Evolutionary conservation across 805 yeast species (phyloP).

Genomic region (Pichia nanzhaoensis): DNA sequence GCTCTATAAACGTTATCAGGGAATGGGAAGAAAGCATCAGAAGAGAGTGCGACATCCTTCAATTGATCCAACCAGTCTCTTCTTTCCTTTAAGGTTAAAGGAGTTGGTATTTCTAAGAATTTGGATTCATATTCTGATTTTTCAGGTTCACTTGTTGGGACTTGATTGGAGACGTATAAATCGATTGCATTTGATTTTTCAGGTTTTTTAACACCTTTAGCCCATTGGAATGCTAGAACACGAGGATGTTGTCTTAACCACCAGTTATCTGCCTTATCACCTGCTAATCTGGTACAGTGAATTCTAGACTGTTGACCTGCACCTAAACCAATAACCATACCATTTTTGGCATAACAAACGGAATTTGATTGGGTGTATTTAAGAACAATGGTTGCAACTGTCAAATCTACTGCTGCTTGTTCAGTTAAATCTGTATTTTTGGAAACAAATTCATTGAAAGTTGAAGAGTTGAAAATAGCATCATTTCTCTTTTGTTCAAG

Average conservation of each 20-base stretch:
- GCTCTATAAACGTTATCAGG: slow-evolving; percentile 99
- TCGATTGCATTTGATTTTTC: slow-evolving; percentile 98
- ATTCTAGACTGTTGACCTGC: slow-evolving; percentile 99
- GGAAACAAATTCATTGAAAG: slow-evolving; percentile 89
- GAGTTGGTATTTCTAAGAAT: slow-evolving; percentile 77
- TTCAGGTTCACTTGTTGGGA: slow-evolving; percentile 90
- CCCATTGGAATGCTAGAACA: slow-evolving; percentile 92
- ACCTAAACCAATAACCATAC: slow-evolving; percentile 98
- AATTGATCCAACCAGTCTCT: slow-evolving; percentile 78
- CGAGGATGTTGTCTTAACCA: slow-evolving; percentile 99
- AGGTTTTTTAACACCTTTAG: slow-evolving; percentile 96
- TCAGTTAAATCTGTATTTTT: slow-evolving; percentile 80
- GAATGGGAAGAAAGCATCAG: slow-evolving; percentile 99
- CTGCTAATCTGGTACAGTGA: slow-evolving; percentile 98
- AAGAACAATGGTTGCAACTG: slow-evolving; percentile 95
- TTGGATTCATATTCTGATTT: slow-evolving; percentile 86
- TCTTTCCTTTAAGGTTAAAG: slow-evolving; percentile 78
- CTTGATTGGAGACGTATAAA: slow-evolving; percentile 83
- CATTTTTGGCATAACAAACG: slow-evolving; percentile 96
- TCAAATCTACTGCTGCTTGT: slow-evolving; percentile 88
- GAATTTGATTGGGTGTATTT: slow-evolving; percentile 98
- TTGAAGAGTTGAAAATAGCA: slow-evolving; percentile 84
- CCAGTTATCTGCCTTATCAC: slow-evolving; percentile 99
- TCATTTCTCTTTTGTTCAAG: slow-evolving; percentile 97
- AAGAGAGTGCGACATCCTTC: slow-evolving; percentile 81